Base-by-base conservation (phyloP, 176 grass and related monocot genomes). In the Thinopyrum elongatum region DNA sequence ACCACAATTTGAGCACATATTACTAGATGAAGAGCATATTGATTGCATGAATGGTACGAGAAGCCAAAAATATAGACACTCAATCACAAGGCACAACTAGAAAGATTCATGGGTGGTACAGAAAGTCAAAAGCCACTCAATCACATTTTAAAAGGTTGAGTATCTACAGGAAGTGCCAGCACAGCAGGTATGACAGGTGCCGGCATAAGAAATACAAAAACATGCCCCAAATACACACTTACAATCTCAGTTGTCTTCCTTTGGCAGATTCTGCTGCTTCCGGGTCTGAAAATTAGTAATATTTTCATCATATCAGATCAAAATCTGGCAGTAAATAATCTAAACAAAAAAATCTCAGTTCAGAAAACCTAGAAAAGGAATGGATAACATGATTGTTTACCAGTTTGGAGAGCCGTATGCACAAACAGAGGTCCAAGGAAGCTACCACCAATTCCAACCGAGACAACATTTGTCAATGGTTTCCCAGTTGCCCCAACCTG, bases 351-450 rank as follows among this genome's bases (percentile, higher is more conserved):
- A n/a, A n/a, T n/a, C n/a, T 14, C 9, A 38, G 14, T 4, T 17
- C 16, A 53, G 10, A 59, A 3, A 19, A 44, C 36, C 27, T 77
- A 83, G 17, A 30, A 79, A 26, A 68, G 17, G 58, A 81, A 19
- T 29, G 26, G 44, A 5, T 15, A 33, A 25, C n/a, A 76, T 4
- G 62, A 41, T 27, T 39, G 5, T 83, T 90, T 88, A 99, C 97
- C 94, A 74, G 92, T 94, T 55, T 94, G 90, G 70, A 99, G 97
- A 21, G 92, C 85, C 4, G 92, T 85, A 87, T 99, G 97, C 71
- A 99, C 94, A 70, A 99, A 99, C 31, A 99, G 84, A 70, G 97
- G 94, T 16, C 97, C 97, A 62, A 99, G 87, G 89, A 96, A 99
- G 70, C 97, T 99, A 74, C 97, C 97, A 35, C 97, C 94, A 84